phyloP scores from a whole-genome alignment of 257 asterid genomes.

The Solanum virginianum region DNA sequence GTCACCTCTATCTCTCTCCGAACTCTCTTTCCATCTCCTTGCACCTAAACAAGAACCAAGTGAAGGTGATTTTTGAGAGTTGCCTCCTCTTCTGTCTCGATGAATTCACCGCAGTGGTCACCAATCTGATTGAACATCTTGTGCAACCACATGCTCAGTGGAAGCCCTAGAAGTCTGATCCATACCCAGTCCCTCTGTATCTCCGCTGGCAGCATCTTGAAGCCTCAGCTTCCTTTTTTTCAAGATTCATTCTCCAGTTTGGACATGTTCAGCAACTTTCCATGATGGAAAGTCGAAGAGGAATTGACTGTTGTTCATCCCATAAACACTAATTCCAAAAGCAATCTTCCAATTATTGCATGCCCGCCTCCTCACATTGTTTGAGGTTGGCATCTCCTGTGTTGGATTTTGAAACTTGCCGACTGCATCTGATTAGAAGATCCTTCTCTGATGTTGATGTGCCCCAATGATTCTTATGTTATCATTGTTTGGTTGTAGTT shows the following conservation, averaged over 20 bases:
- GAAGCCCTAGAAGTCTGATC: background rate
- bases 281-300: background rate
- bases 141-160: background rate
- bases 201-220: background rate
- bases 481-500: background rate
- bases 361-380: background rate
- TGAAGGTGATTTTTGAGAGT: background rate
- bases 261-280: background rate
- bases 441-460: background rate
- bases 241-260: background rate
- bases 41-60: background rate
- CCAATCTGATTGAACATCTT: background rate
- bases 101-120: background rate
- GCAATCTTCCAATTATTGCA: background rate
- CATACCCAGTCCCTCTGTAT: background rate
- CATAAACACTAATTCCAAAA: background rate
- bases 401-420: background rate
- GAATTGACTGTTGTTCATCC: background rate
- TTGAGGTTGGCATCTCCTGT: background rate
- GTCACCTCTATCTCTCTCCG: background rate
- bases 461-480: background rate
- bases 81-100: background rate
- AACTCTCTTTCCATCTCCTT: background rate
- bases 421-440: background rate
- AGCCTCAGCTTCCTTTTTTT: background rate